These are phyloP conservation scores for Botrytis aclada DNA, from an alignment of 2,329 filamentous ascomycete genomes.

Conservation along the genomic window DNA sequence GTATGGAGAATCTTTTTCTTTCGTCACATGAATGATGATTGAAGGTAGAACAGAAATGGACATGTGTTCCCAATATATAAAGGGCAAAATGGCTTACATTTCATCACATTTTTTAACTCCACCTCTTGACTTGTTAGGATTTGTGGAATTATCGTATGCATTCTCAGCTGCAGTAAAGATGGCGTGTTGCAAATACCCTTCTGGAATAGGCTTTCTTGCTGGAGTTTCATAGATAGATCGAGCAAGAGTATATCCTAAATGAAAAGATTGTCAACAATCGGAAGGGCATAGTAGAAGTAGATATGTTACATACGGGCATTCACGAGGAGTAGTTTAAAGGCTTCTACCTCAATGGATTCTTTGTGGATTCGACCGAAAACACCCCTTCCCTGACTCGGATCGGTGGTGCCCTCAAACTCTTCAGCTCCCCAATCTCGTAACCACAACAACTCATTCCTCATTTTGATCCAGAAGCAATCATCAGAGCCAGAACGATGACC, in stretches of 20 bases:
- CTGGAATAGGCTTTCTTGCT: constrained; percentile 48
- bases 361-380: constrained; percentile 56
- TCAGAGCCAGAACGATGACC: constrained; percentile 49
- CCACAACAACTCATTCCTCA: constrained; percentile 67
- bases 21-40: not conserved
- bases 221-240: constrained; percentile 58
- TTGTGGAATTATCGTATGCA: constrained; percentile 78
- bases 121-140: constrained; percentile 72
- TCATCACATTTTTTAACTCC: constrained; percentile 75
- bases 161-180: constrained; percentile 63
- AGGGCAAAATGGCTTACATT: constrained; percentile 51
- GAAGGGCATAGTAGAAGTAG: not conserved
- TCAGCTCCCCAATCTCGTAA: constrained; percentile 67
- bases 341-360: constrained; percentile 64
- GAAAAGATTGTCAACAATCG: not conserved
- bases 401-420: constrained; percentile 40
- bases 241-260: constrained; percentile 59
- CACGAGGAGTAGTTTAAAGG: constrained; percentile 64
- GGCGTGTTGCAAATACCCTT: constrained; percentile 54
- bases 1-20: not conserved
- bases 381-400: constrained; percentile 44
- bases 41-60: not conserved
- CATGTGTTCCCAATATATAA: not conserved
- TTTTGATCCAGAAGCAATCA: constrained; percentile 60
- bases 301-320: constrained; percentile 51